phyloP scores from a whole-genome alignment of 164 flowering plant species.

The Vitis rotundifolia region DNA sequence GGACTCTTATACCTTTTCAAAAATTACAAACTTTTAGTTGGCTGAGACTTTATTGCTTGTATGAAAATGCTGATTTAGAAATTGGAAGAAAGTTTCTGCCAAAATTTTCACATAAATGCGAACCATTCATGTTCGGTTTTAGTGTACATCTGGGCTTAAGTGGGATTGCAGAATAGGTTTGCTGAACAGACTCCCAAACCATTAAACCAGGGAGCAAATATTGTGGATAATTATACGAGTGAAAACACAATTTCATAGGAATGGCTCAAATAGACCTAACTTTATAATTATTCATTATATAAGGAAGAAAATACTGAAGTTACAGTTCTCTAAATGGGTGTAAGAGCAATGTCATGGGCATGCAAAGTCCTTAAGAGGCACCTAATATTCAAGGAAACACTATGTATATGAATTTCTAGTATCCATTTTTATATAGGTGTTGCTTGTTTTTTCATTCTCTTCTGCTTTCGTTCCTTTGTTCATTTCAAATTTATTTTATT shows the following conservation, averaged over 20 bases:
- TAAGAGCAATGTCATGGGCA: too few relatives aligned
- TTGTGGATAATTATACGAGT: too few relatives aligned
- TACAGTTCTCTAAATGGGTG: too few relatives aligned
- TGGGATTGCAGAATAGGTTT: neutral
- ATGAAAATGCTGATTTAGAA: too few relatives aligned
- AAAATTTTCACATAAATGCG: neutral
- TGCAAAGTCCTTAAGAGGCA: neutral
- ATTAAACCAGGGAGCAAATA: too few relatives aligned
- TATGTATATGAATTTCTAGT: too few relatives aligned
- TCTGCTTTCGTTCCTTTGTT: neutral
- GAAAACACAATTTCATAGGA: too few relatives aligned
- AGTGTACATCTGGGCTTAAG: neutral
- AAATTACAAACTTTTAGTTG: neutral
- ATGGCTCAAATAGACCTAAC: neutral
- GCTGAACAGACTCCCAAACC: neutral
- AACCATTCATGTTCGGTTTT: too few relatives aligned
- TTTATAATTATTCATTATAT: neutral
- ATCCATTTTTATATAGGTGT: neutral
- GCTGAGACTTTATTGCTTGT: neutral
- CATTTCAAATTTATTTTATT: constrained; percentile 13
- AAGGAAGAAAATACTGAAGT: neutral
- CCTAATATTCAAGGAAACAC: neutral
- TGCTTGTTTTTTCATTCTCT: neutral
- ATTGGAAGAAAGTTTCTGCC: neutral
- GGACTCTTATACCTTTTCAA: too few relatives aligned